Percentiles rank a stretch among this genome's conserved stretches.
phyloP scores from a whole-genome alignment of 352 stramenopile species.

The Chrysophaeum taylorii region DNA sequence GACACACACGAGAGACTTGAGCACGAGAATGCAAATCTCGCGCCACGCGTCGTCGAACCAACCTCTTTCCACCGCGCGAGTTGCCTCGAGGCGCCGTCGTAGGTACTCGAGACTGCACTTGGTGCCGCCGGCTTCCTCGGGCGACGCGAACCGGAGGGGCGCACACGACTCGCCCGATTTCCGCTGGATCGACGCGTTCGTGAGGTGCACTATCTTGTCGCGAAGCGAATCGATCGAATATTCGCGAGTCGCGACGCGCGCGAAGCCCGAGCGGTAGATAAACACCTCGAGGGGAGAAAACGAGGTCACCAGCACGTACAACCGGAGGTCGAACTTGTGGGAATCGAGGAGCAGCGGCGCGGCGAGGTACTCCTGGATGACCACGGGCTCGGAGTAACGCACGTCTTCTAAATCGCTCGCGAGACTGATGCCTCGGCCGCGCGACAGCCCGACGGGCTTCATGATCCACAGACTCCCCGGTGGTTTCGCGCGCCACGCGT shows the following conservation, averaged over 20 bases:
- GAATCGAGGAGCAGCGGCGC: constrained; percentile 69
- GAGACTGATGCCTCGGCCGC: constrained; percentile 78
- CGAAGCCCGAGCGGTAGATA: constrained; percentile 82
- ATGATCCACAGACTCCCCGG: constrained; percentile 92
- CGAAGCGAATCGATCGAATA: constrained; percentile 57
- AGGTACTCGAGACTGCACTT: constrained; percentile 54
- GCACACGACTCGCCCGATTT: constrained; percentile 27
- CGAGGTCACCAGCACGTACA: constrained; percentile 85
- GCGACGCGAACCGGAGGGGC: constrained; percentile 24
- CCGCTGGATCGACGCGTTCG: constrained; percentile 86
- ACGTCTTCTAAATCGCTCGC: constrained; percentile 70
- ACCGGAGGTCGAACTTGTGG: constrained; percentile 76
- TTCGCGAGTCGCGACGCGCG: constrained; percentile 64
- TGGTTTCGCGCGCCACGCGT: constrained; percentile 62
- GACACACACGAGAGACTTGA: constrained; percentile 68
- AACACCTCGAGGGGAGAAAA: constrained; percentile 81
- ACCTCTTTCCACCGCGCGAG: constrained; percentile 44
- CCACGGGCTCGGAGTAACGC: constrained; percentile 67
- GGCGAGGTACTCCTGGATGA: constrained; percentile 76
- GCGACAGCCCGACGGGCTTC: constrained; percentile 75
- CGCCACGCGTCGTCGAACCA: constrained; percentile 56
- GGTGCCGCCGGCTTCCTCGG: constrained; percentile 51
- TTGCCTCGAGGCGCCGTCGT: constrained; percentile 19
- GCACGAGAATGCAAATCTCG: constrained; percentile 58
- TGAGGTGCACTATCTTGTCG: constrained; percentile 81